phyloP scores from a whole-genome alignment of 306 rosid genomes.

The Pueraria montana region DNA sequence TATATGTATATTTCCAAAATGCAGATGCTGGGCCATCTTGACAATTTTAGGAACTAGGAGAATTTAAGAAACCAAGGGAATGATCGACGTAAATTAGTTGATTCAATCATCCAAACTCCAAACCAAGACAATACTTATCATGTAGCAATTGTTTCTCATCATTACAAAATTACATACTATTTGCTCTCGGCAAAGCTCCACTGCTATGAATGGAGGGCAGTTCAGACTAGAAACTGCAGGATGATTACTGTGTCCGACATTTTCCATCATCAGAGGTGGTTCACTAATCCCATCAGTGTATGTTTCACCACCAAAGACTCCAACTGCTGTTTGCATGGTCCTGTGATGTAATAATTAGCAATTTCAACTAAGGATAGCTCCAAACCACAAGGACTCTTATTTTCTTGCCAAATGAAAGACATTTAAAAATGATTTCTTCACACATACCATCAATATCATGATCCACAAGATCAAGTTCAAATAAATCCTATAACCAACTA shows the following conservation, averaged over 20 bases:
- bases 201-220: conserved; percentile 82
- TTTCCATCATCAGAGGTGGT: conserved; percentile 77
- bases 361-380: conserved; percentile 29
- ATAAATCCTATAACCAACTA: not conserved
- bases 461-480: not conserved
- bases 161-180: conserved; percentile 55
- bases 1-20: not conserved
- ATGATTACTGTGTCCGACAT: conserved; percentile 74
- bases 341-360: conserved; percentile 57
- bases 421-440: not conserved
- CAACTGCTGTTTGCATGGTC: conserved; percentile 97
- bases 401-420: not conserved
- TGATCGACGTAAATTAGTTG: conserved; percentile 16
- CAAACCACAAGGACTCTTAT: conserved; percentile 30
- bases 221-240: conserved; percentile 72
- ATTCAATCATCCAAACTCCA: conserved; percentile 24
- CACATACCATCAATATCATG: conserved; percentile 38
- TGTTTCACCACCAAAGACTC: conserved; percentile 83
- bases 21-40: conserved; percentile 29
- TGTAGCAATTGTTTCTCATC: conserved; percentile 22
- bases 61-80: conserved; percentile 34
- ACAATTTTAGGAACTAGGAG: not conserved
- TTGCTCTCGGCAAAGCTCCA: conserved; percentile 90
- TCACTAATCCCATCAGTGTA: conserved; percentile 57
- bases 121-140: not conserved